A percentile compares a stretch with the other conserved stretches of the same genome.
phyloP scores from a whole-genome alignment of 352 stramenopile species.

The Pythium aquatile region DNA sequence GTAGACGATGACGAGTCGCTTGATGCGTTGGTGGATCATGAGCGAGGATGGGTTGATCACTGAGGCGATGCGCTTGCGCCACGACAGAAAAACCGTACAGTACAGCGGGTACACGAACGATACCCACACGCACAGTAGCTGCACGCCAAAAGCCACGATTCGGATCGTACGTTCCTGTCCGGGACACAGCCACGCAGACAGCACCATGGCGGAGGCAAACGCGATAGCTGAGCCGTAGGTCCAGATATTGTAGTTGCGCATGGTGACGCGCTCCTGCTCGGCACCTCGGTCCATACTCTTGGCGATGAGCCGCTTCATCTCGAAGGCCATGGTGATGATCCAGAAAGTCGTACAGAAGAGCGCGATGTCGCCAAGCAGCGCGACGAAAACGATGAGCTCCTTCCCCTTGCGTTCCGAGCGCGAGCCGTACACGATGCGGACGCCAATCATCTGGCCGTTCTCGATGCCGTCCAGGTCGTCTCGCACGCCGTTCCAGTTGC shows the following conservation, averaged over 20 bases:
- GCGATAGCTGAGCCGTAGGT: slow-evolving; percentile 34
- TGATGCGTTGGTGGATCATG: slow-evolving; percentile 63
- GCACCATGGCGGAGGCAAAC: slow-evolving; percentile 45
- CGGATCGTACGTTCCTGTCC: slow-evolving; percentile 34
- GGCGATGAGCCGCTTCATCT: slow-evolving; percentile 62
- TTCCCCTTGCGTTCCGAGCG: slow-evolving; percentile 30
- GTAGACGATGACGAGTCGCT: slow-evolving; percentile 67
- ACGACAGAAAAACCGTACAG: slow-evolving; percentile 44
- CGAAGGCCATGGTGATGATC: slow-evolving; percentile 60
- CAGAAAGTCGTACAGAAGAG: slow-evolving; percentile 62
- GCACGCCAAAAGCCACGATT: slow-evolving; percentile 41
- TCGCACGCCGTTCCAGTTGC: slow-evolving; percentile 49
- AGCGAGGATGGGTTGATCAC: slow-evolving; percentile 46
- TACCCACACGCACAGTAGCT: slow-evolving; percentile 46
- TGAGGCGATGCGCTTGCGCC: slow-evolving; percentile 38
- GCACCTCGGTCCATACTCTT: slow-evolving; percentile 65
- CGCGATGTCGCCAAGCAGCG: slow-evolving; percentile 57
- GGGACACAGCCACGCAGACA: slow-evolving; percentile 30
- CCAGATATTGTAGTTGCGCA: slow-evolving; percentile 50
- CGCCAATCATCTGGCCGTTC: slow-evolving; percentile 51
- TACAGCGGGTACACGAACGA: slow-evolving; percentile 62
- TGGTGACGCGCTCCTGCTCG: slow-evolving; percentile 47
- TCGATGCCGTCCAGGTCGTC: slow-evolving; percentile 44
- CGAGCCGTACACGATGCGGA: slow-evolving; percentile 46
- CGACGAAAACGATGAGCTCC: slow-evolving; percentile 33